These are phyloP conservation scores for Cutaneotrichosporon sp. DNA, from an alignment of 1,284 basidiomycete genomes.

Conservation along the genomic window DNA sequence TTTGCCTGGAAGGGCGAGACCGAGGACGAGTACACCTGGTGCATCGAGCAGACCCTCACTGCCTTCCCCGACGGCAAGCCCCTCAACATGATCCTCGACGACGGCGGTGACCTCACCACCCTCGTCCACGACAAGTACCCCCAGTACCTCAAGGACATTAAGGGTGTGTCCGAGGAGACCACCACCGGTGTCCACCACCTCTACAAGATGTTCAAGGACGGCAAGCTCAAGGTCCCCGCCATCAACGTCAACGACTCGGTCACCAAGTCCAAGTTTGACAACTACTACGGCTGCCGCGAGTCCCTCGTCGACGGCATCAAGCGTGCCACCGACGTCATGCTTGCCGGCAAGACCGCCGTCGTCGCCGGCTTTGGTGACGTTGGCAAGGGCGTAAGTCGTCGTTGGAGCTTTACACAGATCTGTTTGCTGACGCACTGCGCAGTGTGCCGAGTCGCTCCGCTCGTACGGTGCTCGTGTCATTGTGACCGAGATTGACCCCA, in stretches of 20 bases:
- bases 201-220: constrained; percentile 94
- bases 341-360: constrained; percentile 97
- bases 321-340: constrained; percentile 99
- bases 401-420: too few species aligned
- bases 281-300: constrained; percentile 92
- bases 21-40: constrained; percentile 98
- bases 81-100: constrained; percentile 99
- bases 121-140: constrained; percentile 96
- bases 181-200: constrained; percentile 99
- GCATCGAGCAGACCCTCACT: constrained; percentile 89
- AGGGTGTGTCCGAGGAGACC: constrained; percentile 97
- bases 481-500: constrained; percentile 97
- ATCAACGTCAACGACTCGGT: constrained; percentile 99
- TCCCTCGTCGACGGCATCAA: constrained; percentile 99
- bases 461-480: constrained; percentile 96
- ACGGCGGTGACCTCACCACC: constrained; percentile 94
- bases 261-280: constrained; percentile 97
- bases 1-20: constrained; percentile 99
- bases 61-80: constrained; percentile 65
- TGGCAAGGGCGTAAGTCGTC: constrained; percentile 74
- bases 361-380: constrained; percentile 99
- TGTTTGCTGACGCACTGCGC: too few species aligned
- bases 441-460: constrained; percentile 90
- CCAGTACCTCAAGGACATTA: constrained; percentile 75
- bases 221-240: constrained; percentile 92